phyloP scores from a whole-genome alignment of 768 basidiomycete species.

The Boletus sp. region DNA sequence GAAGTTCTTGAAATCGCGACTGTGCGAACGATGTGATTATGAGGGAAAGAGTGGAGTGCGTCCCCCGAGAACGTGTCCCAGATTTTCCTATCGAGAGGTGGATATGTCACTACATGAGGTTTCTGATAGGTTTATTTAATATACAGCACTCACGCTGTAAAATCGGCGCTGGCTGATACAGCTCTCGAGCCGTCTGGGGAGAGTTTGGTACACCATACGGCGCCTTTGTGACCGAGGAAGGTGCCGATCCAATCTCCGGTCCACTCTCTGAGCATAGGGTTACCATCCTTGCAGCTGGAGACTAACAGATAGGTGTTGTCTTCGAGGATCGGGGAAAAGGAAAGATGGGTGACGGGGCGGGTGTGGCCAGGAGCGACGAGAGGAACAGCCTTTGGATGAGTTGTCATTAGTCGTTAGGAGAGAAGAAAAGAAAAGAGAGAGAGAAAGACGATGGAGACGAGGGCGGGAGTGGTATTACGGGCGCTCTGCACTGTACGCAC shows the following conservation, averaged over 20 bases:
- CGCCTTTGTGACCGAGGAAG: slow-evolving; percentile 87
- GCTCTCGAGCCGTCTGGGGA: slow-evolving; percentile 82
- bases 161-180: slow-evolving; percentile 93
- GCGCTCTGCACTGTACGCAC: slow-evolving; percentile 49
- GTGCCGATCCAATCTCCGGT: slow-evolving; percentile 99
- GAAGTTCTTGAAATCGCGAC: slow-evolving; percentile 78
- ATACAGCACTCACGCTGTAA: slow-evolving; percentile 75
- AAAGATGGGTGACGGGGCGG: slow-evolving; percentile 87
- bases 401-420: slow-evolving; percentile 52
- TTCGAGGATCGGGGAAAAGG: slow-evolving; percentile 82
- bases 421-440: neutral
- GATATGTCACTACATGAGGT: neutral
- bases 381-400: slow-evolving; percentile 64
- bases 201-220: slow-evolving; percentile 95
- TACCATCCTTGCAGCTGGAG: slow-evolving; percentile 98
- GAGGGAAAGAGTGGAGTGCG: slow-evolving; percentile 91
- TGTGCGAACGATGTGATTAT: slow-evolving; percentile 96
- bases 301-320: slow-evolving; percentile 88
- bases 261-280: slow-evolving; percentile 95
- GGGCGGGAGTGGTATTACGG: slow-evolving; percentile 16
- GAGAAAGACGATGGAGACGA: neutral
- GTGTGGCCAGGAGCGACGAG: slow-evolving; percentile 86
- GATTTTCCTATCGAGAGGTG: slow-evolving; percentile 62
- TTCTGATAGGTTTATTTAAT: neutral
- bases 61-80: slow-evolving; percentile 94